Percentiles rank a stretch among this genome's conserved stretches.
phyloP scores from a whole-genome alignment of 148 eudicot species.

The Gaultheria prostrata region DNA sequence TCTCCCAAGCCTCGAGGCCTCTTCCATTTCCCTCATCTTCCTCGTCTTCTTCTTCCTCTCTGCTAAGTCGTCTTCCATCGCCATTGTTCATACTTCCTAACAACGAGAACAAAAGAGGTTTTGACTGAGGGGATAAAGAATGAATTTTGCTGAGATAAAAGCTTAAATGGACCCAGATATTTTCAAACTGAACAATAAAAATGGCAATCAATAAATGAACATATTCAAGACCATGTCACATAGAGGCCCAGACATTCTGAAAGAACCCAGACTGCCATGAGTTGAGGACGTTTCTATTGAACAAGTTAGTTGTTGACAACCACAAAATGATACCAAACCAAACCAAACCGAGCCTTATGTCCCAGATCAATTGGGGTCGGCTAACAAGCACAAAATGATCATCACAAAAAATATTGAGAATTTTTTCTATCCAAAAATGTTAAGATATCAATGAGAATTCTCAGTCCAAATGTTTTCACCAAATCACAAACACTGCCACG shows the following conservation, averaged over 20 bases:
- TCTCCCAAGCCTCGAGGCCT: constrained; percentile 82
- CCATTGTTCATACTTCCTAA: constrained; percentile 35
- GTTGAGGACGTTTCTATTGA: no score
- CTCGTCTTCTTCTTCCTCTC: constrained; percentile 57
- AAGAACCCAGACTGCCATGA: no score
- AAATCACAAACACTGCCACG: no score
- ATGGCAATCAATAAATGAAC: background rate
- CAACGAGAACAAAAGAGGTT: background rate
- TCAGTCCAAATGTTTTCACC: no score
- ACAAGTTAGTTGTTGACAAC: no score
- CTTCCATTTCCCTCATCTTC: constrained; percentile 51
- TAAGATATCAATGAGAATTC: no score
- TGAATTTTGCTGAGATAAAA: background rate
- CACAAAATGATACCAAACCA: no score
- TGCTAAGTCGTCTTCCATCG: constrained; percentile 38
- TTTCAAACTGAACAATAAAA: background rate
- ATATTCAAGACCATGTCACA: background rate
- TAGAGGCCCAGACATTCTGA: background rate
- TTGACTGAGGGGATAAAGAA: background rate
- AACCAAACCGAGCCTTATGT: no score
- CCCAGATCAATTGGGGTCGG: no score
- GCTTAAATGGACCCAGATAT: background rate
- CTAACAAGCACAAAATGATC: no score
- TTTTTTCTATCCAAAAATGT: no score
- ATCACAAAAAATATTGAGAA: no score